Conservation (phyloP, 768 basidiomycete species). For the Scleroderma bovista region DNA sequence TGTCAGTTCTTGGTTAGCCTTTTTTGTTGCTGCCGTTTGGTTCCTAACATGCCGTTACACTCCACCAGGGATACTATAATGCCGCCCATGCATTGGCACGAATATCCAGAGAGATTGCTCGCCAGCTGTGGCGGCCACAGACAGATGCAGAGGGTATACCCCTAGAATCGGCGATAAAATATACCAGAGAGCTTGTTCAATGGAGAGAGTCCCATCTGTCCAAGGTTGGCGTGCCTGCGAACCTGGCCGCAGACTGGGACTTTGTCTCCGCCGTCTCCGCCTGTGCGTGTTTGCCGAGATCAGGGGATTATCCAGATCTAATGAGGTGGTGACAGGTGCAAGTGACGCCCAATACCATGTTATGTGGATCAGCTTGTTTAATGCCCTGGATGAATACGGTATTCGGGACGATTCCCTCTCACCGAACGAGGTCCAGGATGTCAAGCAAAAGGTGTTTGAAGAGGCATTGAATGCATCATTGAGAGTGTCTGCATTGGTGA, state of each 20-base stretch:
- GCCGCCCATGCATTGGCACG: slow-evolving; percentile 82
- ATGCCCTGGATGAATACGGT: slow-evolving; percentile 80
- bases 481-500: slow-evolving; percentile 82
- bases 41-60: background rate
- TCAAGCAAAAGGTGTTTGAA: slow-evolving; percentile 66
- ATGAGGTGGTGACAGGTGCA: slow-evolving; percentile 41
- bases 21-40: slow-evolving; percentile 1
- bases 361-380: slow-evolving; percentile 84
- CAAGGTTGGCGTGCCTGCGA: slow-evolving; percentile 79
- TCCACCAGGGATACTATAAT: slow-evolving; percentile 70
- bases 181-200: slow-evolving; percentile 51
- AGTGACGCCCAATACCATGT: slow-evolving; percentile 89
- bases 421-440: slow-evolving; percentile 49
- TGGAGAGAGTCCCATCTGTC: slow-evolving; percentile 78
- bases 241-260: slow-evolving; percentile 85
- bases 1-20: slow-evolving; percentile 61
- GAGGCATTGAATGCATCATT: slow-evolving; percentile 83
- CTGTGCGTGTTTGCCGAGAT: slow-evolving; percentile 33
- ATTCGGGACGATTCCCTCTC: slow-evolving; percentile 51
- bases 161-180: slow-evolving; percentile 51
- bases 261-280: slow-evolving; percentile 74
- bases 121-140: slow-evolving; percentile 73
- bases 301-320: background rate
- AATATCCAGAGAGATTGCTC: slow-evolving; percentile 76
- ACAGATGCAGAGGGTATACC: slow-evolving; percentile 77